Percentiles rank a stretch among this genome's conserved stretches.
Evolutionary conservation across 805 yeast genomes (phyloP).

Genomic region (Saccharomyces cerevisiae): DNA sequence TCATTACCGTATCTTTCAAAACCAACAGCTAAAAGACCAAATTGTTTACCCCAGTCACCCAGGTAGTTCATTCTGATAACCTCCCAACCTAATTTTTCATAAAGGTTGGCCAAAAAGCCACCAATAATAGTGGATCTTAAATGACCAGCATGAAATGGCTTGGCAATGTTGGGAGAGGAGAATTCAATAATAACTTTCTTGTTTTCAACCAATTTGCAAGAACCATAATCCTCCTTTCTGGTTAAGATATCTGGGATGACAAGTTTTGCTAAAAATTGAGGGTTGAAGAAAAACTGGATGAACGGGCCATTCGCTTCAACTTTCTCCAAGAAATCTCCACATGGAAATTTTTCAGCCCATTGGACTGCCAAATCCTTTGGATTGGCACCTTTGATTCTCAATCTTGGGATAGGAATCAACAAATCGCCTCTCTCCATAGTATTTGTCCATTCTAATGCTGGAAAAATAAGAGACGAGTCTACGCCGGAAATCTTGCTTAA

Average conservation of each 20-base stretch:
- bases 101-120: conserved; percentile 82
- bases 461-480: conserved; percentile 57
- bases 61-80: conserved; percentile 85
- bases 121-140: conserved; percentile 95
- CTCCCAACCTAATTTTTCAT: conserved; percentile 84
- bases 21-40: conserved; percentile 90
- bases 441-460: conserved; percentile 81
- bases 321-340: conserved; percentile 54
- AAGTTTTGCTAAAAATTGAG: conserved; percentile 53
- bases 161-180: conserved; percentile 95
- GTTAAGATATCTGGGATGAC: conserved; percentile 63
- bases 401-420: conserved; percentile 83
- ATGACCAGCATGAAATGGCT: conserved; percentile 99
- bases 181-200: conserved; percentile 77
- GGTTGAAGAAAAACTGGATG: conserved; percentile 76
- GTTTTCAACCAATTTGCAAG: conserved; percentile 60
- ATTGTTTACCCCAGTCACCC: conserved; percentile 99
- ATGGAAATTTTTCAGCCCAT: conserved; percentile 71
- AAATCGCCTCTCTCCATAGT: conserved; percentile 87
- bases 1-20: conserved; percentile 77
- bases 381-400: conserved; percentile 73
- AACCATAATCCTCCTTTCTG: conserved; percentile 57
- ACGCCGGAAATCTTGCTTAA: conserved; percentile 68
- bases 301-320: conserved; percentile 85
- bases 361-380: conserved; percentile 64